A percentile compares a stretch with the other conserved stretches of the same genome.
These are phyloP conservation scores for Casuarina glauca DNA, from an alignment of 306 rosid species.

Conservation along the genomic window DNA sequence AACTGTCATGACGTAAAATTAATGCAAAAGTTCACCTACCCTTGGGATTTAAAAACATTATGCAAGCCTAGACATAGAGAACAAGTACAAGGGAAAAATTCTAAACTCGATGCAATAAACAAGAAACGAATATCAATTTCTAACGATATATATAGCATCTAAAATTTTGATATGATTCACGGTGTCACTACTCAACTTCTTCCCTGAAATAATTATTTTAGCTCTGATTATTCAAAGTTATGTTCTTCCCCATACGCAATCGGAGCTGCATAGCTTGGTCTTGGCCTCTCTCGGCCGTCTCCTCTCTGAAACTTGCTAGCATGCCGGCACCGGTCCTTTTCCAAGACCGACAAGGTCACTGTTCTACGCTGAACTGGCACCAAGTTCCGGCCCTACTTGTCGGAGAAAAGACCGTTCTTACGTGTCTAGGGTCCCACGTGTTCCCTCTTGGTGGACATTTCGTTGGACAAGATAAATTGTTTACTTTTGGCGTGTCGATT, in stretches of 20 bases:
- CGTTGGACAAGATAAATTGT: conserved; percentile 7
- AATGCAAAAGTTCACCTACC: conserved; percentile 43
- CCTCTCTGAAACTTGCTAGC: conserved; percentile 22
- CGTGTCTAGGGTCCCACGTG: conserved; percentile 65
- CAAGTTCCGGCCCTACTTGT: conserved; percentile 46
- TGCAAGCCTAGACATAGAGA: conserved; percentile 24
- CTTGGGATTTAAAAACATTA: conserved; percentile 26
- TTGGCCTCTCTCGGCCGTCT: conserved; percentile 7
- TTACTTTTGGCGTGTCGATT: conserved; percentile 14
- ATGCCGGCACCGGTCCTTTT: conserved; percentile 63
- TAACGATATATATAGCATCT: not conserved
- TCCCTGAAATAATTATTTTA: not conserved
- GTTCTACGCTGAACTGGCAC: conserved; percentile 41
- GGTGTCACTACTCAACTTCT: not conserved
- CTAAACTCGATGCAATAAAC: conserved; percentile 5
- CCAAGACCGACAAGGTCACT: conserved; percentile 34
- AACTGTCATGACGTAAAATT: conserved; percentile 41
- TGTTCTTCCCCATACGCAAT: conserved; percentile 3
- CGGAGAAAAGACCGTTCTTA: conserved; percentile 24
- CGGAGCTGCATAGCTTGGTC: not conserved
- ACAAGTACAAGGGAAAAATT: conserved; percentile 29
- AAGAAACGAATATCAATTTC: conserved; percentile 11
- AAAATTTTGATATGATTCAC: too few species aligned
- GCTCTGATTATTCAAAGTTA: not conserved
- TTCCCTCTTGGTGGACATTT: conserved; percentile 16